These are phyloP conservation scores for Chytriomyces sp. DNA, from an alignment of 192 early-diverging fungal species.

Conservation along the genomic window DNA sequence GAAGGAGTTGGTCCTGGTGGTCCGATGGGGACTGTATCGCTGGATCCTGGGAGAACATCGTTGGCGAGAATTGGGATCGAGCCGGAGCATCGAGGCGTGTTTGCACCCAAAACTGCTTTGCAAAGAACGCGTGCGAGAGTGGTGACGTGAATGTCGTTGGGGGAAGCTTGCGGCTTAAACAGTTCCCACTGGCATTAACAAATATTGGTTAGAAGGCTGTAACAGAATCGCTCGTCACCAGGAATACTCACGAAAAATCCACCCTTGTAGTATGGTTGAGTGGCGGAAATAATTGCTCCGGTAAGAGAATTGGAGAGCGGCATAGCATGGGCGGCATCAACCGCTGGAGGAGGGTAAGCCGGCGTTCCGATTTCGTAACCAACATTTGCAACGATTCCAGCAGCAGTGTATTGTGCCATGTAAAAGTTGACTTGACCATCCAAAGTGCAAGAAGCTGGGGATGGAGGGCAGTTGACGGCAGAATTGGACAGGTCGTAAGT, in stretches of 20 bases:
- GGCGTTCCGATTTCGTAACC: slow-evolving; percentile 31
- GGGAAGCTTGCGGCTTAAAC: slow-evolving; percentile 1
- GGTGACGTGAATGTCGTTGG: slow-evolving; percentile 12
- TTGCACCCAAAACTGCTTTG: slow-evolving; percentile 11
- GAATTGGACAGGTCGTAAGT: slow-evolving; percentile 24
- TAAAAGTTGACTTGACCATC: slow-evolving; percentile 28
- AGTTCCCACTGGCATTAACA: neutral
- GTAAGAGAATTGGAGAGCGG: slow-evolving; percentile 15
- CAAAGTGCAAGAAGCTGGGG: neutral
- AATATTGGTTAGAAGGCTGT: too few species aligned
- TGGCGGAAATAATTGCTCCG: neutral
- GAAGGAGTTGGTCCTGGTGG: neutral
- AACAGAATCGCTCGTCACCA: too few species aligned
- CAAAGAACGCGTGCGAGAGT: slow-evolving; percentile 13
- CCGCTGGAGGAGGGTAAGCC: neutral
- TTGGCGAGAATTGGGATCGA: slow-evolving; percentile 1
- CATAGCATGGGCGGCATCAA: slow-evolving; percentile 2
- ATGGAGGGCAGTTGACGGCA: slow-evolving; percentile 12
- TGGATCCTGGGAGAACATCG: slow-evolving; percentile 1
- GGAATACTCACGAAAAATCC: neutral
- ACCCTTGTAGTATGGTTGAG: slow-evolving; percentile 29
- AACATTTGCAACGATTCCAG: slow-evolving; percentile 20
- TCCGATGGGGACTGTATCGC: neutral
- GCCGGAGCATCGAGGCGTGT: slow-evolving; percentile 27
- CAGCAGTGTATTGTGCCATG: slow-evolving; percentile 13